A percentile compares a stretch with the other conserved stretches of the same genome.
These are phyloP conservation scores for Apium graveolens DNA, from an alignment of 129 eudicot species.

Conservation along the genomic window DNA sequence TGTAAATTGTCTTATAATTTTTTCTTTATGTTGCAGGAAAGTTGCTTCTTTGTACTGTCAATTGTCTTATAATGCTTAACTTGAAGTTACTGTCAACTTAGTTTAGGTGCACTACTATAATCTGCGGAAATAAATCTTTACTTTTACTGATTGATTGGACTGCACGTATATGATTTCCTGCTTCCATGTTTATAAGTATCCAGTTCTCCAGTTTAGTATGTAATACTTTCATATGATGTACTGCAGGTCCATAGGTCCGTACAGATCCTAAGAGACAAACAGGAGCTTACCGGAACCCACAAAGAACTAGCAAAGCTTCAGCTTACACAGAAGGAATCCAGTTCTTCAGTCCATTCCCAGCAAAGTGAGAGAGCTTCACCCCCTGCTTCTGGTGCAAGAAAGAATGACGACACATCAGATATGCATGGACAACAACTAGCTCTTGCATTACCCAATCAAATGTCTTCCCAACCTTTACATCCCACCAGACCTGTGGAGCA, in stretches of 20 bases:
- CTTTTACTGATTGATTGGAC: neutral
- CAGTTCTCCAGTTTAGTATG: neutral
- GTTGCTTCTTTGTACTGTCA: neutral
- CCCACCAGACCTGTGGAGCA: slow-evolving; percentile 30
- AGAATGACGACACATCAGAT: slow-evolving; percentile 36
- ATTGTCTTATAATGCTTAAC: neutral
- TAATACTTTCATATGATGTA: neutral
- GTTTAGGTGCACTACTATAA: neutral
- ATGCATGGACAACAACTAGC: slow-evolving; percentile 58
- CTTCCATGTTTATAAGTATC: neutral
- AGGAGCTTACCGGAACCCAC: slow-evolving; percentile 85
- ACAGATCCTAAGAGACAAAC: slow-evolving; percentile 81
- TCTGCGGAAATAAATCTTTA: neutral
- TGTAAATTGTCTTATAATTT: neutral
- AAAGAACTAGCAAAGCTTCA: slow-evolving; percentile 88
- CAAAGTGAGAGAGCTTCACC: slow-evolving; percentile 34
- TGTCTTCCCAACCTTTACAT: slow-evolving; percentile 44
- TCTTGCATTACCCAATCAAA: slow-evolving; percentile 65
- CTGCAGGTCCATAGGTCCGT: slow-evolving; percentile 85
- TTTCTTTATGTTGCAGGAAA: neutral
- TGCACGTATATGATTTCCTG: neutral
- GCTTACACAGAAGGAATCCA: slow-evolving; percentile 64
- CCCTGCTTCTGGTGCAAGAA: slow-evolving; percentile 36
- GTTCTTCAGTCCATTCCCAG: slow-evolving; percentile 33
- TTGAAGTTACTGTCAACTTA: neutral